Evolutionary conservation across 371 early-diverging fungal species (phyloP), one percentile per base, ranked within the genome.

Genomic region (Mortierella sp.): DNA sequence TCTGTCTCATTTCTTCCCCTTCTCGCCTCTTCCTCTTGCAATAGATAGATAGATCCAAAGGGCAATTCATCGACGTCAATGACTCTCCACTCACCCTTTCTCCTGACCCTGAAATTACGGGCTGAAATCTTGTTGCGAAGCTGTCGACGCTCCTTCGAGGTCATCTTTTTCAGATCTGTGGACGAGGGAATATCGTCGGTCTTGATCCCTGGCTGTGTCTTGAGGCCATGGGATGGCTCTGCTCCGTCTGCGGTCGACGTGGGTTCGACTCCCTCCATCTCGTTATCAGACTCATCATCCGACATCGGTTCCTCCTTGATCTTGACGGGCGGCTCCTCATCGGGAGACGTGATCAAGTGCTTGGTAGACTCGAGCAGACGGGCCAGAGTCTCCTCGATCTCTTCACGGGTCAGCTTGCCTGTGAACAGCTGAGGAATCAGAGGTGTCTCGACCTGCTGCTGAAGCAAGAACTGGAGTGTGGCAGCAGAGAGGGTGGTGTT

Each of bases 101-200:
- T 91, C 74, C 97, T 91, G 67, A 94, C 93, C 69, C 97, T 90
- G 87, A 97, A 97, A 82, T 96, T 96, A 78, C 97, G 89, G 16
- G 97, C 97, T 24, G 96, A 96, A 53, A 97, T 94, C 79, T 97
- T 97, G 90, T 97, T 97, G 69, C 97, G 92, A 74, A 97, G 87
- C 85, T 96, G 97, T 37, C 97, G 91, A 53, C 97, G 93, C 87
- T 97, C 96, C 87, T 95, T 96, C 19, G 96, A 91, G 6, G 95
- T 90, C 86, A 96, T 86, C 75, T 93, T 93, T 44, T 85, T 85
- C 24, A 78, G 69, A 64, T 78, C 78, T 19, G 78, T 78, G 16
- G 78, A 73, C 51, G 78, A 78, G 16, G 78, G 78, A 19, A 78
- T 78, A 44, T 78, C 78, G 53, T 78, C 78, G n/a, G 78, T 78